Conservation (phyloP, 2,329 filamentous ascomycete genomes). For the Verticillium tricorpus region DNA sequence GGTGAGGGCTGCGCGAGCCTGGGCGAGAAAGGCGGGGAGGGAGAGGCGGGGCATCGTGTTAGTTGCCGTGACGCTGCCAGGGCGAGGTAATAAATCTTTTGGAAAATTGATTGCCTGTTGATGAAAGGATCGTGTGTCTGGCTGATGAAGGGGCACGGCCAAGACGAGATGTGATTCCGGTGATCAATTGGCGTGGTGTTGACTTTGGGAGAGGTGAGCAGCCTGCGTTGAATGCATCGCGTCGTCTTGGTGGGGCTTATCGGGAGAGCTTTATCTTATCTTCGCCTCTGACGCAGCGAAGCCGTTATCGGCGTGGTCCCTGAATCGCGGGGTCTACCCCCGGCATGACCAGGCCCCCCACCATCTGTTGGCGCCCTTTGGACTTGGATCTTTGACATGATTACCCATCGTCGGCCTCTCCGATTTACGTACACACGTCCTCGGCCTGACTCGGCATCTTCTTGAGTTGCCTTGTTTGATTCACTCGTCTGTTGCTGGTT, state of each 20-base stretch:
- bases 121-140: too few relatives aligned
- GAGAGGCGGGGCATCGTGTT: constrained; percentile 23
- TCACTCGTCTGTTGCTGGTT: too few relatives aligned
- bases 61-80: too few relatives aligned
- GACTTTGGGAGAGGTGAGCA: too few relatives aligned
- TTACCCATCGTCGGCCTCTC: neutral
- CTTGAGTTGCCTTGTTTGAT: too few relatives aligned
- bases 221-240: too few relatives aligned
- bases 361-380: neutral
- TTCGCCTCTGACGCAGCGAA: neutral
- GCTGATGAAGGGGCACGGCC: too few relatives aligned
- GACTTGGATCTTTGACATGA: neutral
- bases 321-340: constrained; percentile 1
- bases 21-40: constrained; percentile 45
- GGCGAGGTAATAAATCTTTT: too few relatives aligned
- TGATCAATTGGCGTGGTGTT: neutral
- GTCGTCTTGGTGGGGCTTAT: neutral
- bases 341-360: neutral
- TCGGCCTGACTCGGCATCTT: neutral
- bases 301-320: constrained; percentile 4
- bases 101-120: too few relatives aligned
- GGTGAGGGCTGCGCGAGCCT: constrained; percentile 42
- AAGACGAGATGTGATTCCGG: neutral
- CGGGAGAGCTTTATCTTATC: neutral
- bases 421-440: too few relatives aligned